Evolutionary conservation across 2,329 filamentous ascomycete genomes (phyloP).

Genomic region (Catunica adiposa): DNA sequence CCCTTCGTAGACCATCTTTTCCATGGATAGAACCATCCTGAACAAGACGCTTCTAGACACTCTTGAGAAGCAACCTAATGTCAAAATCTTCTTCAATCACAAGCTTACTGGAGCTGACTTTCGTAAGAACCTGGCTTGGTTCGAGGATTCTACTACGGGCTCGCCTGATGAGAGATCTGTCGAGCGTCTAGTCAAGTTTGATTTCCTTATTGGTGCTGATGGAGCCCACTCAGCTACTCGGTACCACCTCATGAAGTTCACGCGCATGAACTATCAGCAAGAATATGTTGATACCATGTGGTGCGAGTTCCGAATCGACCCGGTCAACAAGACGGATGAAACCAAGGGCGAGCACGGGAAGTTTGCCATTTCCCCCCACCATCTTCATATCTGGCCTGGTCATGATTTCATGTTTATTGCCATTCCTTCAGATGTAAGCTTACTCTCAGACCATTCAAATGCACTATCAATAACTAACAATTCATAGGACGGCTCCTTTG

Average conservation of each 20-base stretch:
- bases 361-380: slow-evolving; percentile 77
- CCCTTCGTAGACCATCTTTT: slow-evolving; percentile 60
- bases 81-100: slow-evolving; percentile 82
- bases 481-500: slow-evolving; percentile 67
- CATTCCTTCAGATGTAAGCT: slow-evolving; percentile 51
- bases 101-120: slow-evolving; percentile 88
- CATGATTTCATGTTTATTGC: slow-evolving; percentile 97
- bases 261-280: slow-evolving; percentile 78
- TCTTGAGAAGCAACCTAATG: slow-evolving; percentile 70
- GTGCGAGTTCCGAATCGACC: slow-evolving; percentile 81
- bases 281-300: slow-evolving; percentile 92
- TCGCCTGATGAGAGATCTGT: slow-evolving; percentile 25
- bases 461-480: not conserved
- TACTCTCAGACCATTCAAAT: not conserved
- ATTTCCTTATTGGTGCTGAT: slow-evolving; percentile 86
- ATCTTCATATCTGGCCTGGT: slow-evolving; percentile 94
- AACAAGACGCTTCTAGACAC: slow-evolving; percentile 75
- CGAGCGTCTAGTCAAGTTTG: slow-evolving; percentile 74
- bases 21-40: slow-evolving; percentile 67
- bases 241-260: slow-evolving; percentile 91
- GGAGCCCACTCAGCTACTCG: slow-evolving; percentile 84
- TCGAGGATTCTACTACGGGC: slow-evolving; percentile 37
- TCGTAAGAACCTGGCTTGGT: slow-evolving; percentile 63
- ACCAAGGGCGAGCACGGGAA: slow-evolving; percentile 20
- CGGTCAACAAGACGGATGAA: slow-evolving; percentile 33